Conservation (phyloP, 2,329 filamentous ascomycete species). For the Fulvia fulva region DNA sequence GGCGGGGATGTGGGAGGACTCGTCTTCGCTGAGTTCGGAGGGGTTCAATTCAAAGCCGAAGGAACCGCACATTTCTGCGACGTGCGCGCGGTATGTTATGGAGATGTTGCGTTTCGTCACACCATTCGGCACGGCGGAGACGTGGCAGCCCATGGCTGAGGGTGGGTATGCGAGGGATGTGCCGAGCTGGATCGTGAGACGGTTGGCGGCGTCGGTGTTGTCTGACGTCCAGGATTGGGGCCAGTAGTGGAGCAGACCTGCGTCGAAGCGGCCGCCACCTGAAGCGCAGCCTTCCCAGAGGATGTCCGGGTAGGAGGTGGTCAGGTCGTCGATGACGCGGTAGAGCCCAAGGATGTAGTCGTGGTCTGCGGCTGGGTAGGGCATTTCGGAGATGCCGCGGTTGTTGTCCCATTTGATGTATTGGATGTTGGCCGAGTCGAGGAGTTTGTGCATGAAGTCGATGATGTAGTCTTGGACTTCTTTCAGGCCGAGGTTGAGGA, state of each 20-base stretch:
- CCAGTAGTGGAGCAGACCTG: constrained; percentile 61
- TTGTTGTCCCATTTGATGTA: constrained; percentile 70
- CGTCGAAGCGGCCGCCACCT: constrained; percentile 61
- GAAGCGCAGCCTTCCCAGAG: constrained; percentile 65
- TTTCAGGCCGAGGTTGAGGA: constrained; percentile 57
- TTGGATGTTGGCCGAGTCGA: constrained; percentile 51
- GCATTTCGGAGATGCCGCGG: constrained; percentile 58
- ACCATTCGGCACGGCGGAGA: constrained; percentile 59
- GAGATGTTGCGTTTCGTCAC: constrained; percentile 54
- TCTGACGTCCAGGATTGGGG: constrained; percentile 64
- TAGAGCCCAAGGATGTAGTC: constrained; percentile 63
- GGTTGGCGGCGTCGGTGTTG: constrained; percentile 60
- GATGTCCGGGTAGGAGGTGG: constrained; percentile 56
- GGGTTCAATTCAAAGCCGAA: constrained; percentile 64
- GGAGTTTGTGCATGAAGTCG: constrained; percentile 50
- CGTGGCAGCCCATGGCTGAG: constrained; percentile 62
- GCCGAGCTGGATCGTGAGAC: constrained; percentile 60
- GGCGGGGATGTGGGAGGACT: constrained; percentile 51
- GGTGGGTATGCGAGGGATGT: constrained; percentile 61
- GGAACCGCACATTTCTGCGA: constrained; percentile 65
- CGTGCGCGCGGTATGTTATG: constrained; percentile 59
- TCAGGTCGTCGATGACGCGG: constrained; percentile 58
- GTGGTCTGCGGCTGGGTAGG: constrained; percentile 53
- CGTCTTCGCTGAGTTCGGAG: constrained; percentile 46
- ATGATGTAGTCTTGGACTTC: constrained; percentile 64